These are phyloP conservation scores for Priceomyces castillae DNA, from an alignment of 805 yeast species.

Conservation along the genomic window DNA sequence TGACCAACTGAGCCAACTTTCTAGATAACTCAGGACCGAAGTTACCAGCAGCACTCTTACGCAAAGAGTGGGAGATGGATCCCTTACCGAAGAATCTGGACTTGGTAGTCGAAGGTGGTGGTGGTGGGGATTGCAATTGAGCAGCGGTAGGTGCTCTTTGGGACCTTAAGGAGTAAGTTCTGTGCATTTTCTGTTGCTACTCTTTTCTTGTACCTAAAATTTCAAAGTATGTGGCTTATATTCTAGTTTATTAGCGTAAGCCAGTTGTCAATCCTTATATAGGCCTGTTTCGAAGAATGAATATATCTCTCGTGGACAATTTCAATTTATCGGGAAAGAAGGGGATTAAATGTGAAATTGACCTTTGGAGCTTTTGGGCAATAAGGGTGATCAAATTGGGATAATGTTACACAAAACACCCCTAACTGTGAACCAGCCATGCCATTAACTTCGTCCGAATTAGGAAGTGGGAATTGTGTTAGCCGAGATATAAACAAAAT, in stretches of 20 bases:
- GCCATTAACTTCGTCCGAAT: not conserved
- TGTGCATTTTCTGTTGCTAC: conserved; percentile 53
- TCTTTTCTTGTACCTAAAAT: not conserved
- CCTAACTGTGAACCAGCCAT: conserved; percentile 7
- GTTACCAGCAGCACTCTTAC: conserved; percentile 85
- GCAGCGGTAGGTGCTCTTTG: conserved; percentile 81
- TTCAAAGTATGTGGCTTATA: not conserved
- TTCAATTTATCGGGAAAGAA: conserved; percentile 6
- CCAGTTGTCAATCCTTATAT: not conserved
- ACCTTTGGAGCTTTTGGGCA: conserved; percentile 1
- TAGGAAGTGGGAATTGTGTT: conserved; percentile 4
- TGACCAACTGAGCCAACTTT: conserved; percentile 86
- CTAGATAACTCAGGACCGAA: conserved; percentile 94
- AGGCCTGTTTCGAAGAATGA: not conserved
- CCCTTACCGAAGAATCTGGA: conserved; percentile 72
- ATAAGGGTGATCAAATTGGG: conserved; percentile 9
- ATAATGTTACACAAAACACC: conserved; percentile 5
- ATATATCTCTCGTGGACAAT: not conserved
- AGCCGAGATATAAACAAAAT: conserved; percentile 3
- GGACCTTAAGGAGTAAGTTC: conserved; percentile 79
- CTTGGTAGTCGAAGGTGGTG: conserved; percentile 75
- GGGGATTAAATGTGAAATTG: conserved; percentile 7
- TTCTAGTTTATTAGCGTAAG: not conserved
- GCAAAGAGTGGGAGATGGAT: conserved; percentile 63
- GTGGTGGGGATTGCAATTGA: conserved; percentile 76